Conservation (phyloP, 441 rosid genomes). For the Gossypium armourianum region DNA sequence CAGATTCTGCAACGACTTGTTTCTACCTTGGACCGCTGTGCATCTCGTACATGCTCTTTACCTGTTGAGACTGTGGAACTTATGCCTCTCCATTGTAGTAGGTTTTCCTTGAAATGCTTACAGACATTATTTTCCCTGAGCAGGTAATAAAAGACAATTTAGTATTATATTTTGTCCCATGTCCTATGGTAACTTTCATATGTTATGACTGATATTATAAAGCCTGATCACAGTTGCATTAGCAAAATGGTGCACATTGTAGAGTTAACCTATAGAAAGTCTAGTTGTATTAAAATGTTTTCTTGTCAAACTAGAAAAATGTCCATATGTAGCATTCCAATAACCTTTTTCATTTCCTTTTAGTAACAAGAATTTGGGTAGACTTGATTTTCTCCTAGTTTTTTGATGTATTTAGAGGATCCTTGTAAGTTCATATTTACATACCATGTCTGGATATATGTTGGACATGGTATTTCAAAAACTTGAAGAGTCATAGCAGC, state of each 20-base stretch:
- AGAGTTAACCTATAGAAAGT: neutral
- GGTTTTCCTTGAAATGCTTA: constrained; percentile 81
- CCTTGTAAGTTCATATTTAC: neutral
- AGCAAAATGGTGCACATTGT: neutral
- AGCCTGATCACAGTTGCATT: neutral
- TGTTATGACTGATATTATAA: neutral
- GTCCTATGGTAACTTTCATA: neutral
- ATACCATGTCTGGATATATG: neutral
- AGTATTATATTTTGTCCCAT: neutral
- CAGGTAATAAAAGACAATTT: constrained; percentile 38
- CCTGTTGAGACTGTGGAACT: constrained; percentile 91
- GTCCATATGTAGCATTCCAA: neutral
- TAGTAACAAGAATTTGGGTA: neutral
- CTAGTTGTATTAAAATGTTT: neutral
- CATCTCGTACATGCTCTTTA: constrained; percentile 88
- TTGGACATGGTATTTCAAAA: neutral
- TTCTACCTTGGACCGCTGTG: constrained; percentile 89
- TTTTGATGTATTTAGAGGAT: too few species aligned
- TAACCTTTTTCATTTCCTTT: neutral
- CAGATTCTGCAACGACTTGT: constrained; percentile 75
- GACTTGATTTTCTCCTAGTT: too few species aligned
- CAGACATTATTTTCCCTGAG: constrained; percentile 72
- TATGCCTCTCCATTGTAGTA: constrained; percentile 85
- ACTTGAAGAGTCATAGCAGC: neutral
- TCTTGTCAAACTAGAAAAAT: neutral